A percentile compares a stretch with the other conserved stretches of the same genome.
phyloP scores from a whole-genome alignment of 257 asterid species.

The Coffea eugenioides region DNA sequence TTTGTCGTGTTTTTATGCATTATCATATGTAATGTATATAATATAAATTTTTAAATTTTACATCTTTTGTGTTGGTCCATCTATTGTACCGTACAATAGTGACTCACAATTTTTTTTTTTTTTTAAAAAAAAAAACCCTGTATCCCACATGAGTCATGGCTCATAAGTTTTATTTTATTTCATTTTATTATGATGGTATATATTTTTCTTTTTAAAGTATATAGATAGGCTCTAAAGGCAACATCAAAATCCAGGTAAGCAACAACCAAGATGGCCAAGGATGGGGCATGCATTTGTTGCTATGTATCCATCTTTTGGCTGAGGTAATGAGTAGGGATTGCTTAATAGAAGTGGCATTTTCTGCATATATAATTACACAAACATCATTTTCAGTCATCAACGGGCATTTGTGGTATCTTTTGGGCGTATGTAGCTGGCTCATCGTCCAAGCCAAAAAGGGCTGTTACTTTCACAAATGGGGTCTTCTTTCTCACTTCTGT shows the following conservation, averaged over 20 bases:
- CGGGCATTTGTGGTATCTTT: slow-evolving; percentile 18
- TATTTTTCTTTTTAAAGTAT: no score
- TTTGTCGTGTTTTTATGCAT: no score
- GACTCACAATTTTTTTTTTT: no score
- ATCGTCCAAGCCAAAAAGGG: slow-evolving; percentile 18
- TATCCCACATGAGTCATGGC: neutral
- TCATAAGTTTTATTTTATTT: neutral
- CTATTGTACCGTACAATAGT: no score
- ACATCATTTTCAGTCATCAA: slow-evolving; percentile 30
- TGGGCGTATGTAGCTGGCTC: slow-evolving; percentile 17
- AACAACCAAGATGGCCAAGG: neutral
- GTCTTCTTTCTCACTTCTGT: slow-evolving; percentile 1
- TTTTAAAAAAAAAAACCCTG: no score
- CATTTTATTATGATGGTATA: neutral
- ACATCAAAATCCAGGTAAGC: slow-evolving; percentile 2
- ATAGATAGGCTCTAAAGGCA: neutral
- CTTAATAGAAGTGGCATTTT: neutral
- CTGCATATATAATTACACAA: neutral
- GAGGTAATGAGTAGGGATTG: slow-evolving; percentile 2
- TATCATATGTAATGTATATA: no score
- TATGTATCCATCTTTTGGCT: neutral
- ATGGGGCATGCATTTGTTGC: neutral
- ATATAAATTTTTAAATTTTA: no score
- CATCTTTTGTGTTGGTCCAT: no score
- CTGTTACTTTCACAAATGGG: slow-evolving; percentile 34